Evolutionary conservation across 257 asterid genomes (phyloP), one percentile per base, ranked within the genome.

Genomic region (Fraxinus cuspidata): DNA sequence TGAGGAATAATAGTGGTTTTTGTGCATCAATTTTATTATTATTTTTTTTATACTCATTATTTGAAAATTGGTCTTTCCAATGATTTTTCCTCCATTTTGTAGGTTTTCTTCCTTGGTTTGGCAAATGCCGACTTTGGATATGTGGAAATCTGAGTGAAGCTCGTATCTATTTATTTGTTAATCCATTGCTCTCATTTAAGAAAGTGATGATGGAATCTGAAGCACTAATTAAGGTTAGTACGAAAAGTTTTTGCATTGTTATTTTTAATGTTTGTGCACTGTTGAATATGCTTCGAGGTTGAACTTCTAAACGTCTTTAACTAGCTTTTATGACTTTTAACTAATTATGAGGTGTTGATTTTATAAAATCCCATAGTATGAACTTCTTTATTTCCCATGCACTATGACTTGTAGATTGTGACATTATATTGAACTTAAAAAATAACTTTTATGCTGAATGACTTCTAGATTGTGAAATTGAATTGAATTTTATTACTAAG

Each of bases 151-250:
- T 58, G 80, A 84, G 78, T 88, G 86, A 86, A 84, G 79, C 79
- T 77, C 29, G 19, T 70, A 71, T 68, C 65, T 44, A 23, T 66
- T 70, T 81, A 63, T 78, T 75, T 83, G 84, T 72, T 82, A 80
- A 81, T 77, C 81, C 65, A 60, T 81, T 79, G 88, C 71, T 78
- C 73, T 32, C 10, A 27, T 77, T 72, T 71, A 76, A 85, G 80
- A 83, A 63, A 78, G 82, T 49, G 79, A 75, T 77, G 70, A 92
- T 94, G 98, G 96, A 94, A 82, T 80, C 93, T 66, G 97, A 90
- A 86, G 88, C 86, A 56, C 96, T 90, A 85, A 81, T 74, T 73
- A 92, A 91, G 98, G 96, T 94, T 83, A 77, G 96, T 86, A 37
- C 0, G 42, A 70, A 67, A 53, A 35, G 32, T 34, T 31, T 34